Percentiles rank a stretch among this genome's conserved stretches.
Conservation (phyloP, 192 early-diverging fungal species). For the Backusella macrospora region DNA sequence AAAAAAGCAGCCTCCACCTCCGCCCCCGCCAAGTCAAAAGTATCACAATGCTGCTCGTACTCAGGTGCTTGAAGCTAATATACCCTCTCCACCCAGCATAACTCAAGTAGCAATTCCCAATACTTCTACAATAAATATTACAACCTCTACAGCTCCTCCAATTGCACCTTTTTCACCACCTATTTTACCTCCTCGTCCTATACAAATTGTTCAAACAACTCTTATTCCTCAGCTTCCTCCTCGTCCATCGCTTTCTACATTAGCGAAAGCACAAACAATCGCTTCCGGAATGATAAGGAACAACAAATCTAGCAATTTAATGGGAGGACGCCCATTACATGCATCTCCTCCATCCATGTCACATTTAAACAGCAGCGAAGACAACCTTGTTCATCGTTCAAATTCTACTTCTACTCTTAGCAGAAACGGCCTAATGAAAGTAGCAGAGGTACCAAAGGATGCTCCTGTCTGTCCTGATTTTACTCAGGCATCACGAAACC, state of each 20-base stretch:
- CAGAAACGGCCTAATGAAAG: neutral
- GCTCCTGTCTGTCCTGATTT: slow-evolving; percentile 48
- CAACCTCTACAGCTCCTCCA: neutral
- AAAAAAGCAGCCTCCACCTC: slow-evolving; percentile 27
- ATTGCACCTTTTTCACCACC: neutral
- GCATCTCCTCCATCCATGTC: neutral
- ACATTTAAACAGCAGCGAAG: neutral
- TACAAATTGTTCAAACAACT: neutral
- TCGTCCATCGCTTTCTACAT: slow-evolving; percentile 24
- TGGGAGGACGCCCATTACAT: neutral
- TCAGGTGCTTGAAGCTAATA: neutral
- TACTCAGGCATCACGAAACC: slow-evolving; percentile 56
- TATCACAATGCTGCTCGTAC: slow-evolving; percentile 22
- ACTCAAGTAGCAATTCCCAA: neutral
- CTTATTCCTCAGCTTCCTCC: slow-evolving; percentile 26
- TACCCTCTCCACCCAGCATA: neutral
- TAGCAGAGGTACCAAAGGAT: neutral
- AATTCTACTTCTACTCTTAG: neutral
- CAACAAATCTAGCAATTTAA: neutral
- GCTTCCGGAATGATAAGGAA: neutral
- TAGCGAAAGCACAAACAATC: slow-evolving; percentile 28
- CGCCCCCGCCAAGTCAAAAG: slow-evolving; percentile 35
- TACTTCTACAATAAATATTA: slow-evolving; percentile 5
- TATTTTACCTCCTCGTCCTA: slow-evolving; percentile 12
- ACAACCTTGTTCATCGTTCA: neutral